These are phyloP conservation scores for Kodamaea derodonti DNA, from an alignment of 1,139 yeast genomes.

Conservation along the genomic window DNA sequence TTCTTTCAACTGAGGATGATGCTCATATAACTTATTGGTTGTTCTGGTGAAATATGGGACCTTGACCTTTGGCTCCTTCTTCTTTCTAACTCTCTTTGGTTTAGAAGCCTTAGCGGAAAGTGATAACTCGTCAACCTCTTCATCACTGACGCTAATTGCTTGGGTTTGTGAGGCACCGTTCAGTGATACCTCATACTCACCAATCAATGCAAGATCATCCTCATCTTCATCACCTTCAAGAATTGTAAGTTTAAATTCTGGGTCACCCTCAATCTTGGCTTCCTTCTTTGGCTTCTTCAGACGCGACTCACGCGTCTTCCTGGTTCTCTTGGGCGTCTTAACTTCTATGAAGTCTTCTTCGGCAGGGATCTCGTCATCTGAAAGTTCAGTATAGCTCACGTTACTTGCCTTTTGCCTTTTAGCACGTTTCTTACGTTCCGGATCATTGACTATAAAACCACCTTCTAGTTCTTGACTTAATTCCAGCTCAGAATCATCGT, in stretches of 20 bases:
- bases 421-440: constrained; percentile 15
- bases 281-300: constrained; percentile 10
- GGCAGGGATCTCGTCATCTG: constrained; percentile 17
- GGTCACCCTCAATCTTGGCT: constrained; percentile 21
- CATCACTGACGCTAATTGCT: constrained; percentile 25
- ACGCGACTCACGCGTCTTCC: constrained; percentile 10
- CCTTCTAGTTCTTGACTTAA: constrained; percentile 4
- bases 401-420: constrained; percentile 16
- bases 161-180: constrained; percentile 19
- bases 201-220: constrained; percentile 15
- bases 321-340: constrained; percentile 11
- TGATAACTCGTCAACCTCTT: constrained; percentile 4
- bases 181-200: constrained; percentile 10
- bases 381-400: constrained; percentile 21
- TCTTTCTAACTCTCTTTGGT: constrained; percentile 24
- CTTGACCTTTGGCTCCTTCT: constrained; percentile 50
- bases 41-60: constrained; percentile 64
- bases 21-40: constrained; percentile 60
- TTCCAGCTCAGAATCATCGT: neutral
- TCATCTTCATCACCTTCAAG: constrained; percentile 21
- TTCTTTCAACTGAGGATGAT: constrained; percentile 73
- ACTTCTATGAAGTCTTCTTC: constrained; percentile 16
- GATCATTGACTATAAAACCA: constrained; percentile 43
- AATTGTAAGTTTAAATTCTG: constrained; percentile 17
- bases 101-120: constrained; percentile 9